These are phyloP conservation scores for Sporothrix brasiliensis DNA, from an alignment of 2,329 filamentous ascomycete species.

Conservation along the genomic window DNA sequence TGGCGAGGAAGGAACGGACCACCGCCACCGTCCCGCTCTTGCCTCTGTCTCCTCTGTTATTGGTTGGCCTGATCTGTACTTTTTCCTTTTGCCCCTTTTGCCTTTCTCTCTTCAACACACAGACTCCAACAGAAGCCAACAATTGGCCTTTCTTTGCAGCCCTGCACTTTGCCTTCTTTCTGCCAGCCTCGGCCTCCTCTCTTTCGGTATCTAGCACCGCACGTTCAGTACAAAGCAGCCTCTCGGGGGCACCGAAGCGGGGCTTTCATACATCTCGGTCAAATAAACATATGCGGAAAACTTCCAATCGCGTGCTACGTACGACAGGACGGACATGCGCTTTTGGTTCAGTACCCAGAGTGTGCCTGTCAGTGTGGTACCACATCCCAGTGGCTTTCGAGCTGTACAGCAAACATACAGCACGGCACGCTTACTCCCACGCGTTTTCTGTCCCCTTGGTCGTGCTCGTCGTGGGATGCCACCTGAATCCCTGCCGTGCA, in stretches of 20 bases:
- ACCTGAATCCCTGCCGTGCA: neutral
- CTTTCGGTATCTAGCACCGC: neutral
- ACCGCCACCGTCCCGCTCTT: neutral
- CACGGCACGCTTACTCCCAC: neutral
- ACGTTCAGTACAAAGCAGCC: neutral
- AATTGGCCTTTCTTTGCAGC: neutral
- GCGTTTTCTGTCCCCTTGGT: too few species aligned
- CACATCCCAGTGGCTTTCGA: neutral
- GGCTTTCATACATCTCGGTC: neutral
- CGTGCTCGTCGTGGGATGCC: neutral
- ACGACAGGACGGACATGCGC: too few species aligned
- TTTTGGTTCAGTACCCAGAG: too few species aligned
- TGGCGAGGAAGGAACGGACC: neutral
- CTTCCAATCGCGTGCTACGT: neutral
- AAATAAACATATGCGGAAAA: neutral
- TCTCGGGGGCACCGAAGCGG: slow-evolving; percentile 29
- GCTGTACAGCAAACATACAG: neutral
- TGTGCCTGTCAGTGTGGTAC: neutral
- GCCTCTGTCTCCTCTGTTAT: neutral
- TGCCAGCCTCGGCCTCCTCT: neutral
- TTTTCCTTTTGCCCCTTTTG: neutral
- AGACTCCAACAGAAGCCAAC: neutral
- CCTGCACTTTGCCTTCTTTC: neutral
- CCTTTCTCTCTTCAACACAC: neutral
- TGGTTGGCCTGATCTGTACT: neutral